These are phyloP conservation scores for Oryza australiensis DNA, from an alignment of 176 grass and related monocot species.

Conservation along the genomic window DNA sequence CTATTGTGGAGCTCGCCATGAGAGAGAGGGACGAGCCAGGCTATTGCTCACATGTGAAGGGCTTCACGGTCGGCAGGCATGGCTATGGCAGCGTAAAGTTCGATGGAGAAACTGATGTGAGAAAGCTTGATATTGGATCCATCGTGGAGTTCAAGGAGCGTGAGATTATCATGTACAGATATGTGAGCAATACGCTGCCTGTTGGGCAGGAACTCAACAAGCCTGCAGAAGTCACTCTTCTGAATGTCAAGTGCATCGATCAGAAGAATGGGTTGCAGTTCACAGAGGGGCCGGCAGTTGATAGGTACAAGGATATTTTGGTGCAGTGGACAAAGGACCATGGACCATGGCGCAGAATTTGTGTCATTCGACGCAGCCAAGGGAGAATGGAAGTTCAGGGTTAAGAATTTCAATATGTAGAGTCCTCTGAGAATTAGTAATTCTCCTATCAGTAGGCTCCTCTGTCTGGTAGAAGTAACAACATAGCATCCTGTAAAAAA, in stretches of 20 bases:
- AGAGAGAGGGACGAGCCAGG: slow-evolving; percentile 56
- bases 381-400: slow-evolving; percentile 67
- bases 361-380: slow-evolving; percentile 52
- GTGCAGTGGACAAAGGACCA: slow-evolving; percentile 41
- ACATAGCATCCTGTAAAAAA: neutral
- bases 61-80: slow-evolving; percentile 54
- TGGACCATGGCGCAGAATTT: slow-evolving; percentile 49
- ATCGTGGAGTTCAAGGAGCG: slow-evolving; percentile 65
- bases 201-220: slow-evolving; percentile 67
- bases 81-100: slow-evolving; percentile 67
- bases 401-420: slow-evolving; percentile 52
- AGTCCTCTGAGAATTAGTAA: neutral
- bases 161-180: slow-evolving; percentile 68
- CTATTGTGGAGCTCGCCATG: slow-evolving; percentile 61
- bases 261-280: slow-evolving; percentile 57
- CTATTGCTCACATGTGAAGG: slow-evolving; percentile 55
- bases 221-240: slow-evolving; percentile 61
- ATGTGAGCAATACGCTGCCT: slow-evolving; percentile 59
- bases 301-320: slow-evolving; percentile 57
- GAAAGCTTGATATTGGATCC: slow-evolving; percentile 57
- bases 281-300: slow-evolving; percentile 35
- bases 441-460: neutral
- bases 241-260: slow-evolving; percentile 60
- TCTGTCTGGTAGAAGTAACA: neutral
- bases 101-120: slow-evolving; percentile 62